Evolutionary conservation across 257 asterid species (phyloP).

Genomic region (Galeopsis tetrahit): DNA sequence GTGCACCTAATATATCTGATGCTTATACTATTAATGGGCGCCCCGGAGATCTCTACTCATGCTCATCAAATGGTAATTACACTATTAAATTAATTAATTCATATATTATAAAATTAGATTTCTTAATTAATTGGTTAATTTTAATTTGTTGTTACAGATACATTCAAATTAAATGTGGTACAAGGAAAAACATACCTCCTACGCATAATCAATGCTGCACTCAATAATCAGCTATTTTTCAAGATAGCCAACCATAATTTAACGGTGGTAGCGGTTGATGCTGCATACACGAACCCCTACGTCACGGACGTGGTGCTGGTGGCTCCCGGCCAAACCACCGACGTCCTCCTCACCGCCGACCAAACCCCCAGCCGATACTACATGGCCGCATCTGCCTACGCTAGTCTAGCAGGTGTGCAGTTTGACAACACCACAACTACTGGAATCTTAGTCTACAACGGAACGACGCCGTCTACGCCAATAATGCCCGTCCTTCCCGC

Average conservation of each 20-base stretch:
- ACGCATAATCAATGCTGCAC: constrained; percentile 81
- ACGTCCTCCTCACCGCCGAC: constrained; percentile 60
- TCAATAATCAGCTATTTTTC: constrained; percentile 62
- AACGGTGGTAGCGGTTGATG: constrained; percentile 70
- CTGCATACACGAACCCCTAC: constrained; percentile 68
- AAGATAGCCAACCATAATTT: constrained; percentile 69
- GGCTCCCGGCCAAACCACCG: constrained; percentile 78
- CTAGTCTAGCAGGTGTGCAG: constrained; percentile 37
- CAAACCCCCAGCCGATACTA: constrained; percentile 59
- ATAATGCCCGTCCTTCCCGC: constrained; percentile 70
- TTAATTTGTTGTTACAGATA: constrained; percentile 35
- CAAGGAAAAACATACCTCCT: constrained; percentile 69
- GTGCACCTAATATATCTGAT: constrained; percentile 54
- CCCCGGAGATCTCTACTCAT: constrained; percentile 66
- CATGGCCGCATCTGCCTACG: constrained; percentile 71
- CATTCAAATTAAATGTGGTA: constrained; percentile 47
- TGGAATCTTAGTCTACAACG: constrained; percentile 52
- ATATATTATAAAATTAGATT: neutral
- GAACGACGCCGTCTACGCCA: constrained; percentile 39
- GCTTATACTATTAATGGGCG: constrained; percentile 75
- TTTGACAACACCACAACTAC: constrained; percentile 61
- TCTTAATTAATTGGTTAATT: neutral
- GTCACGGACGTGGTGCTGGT: constrained; percentile 64
- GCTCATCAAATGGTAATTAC: constrained; percentile 55
- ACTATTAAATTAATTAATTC: neutral